Evolutionary conservation across 768 basidiomycete genomes (phyloP), one percentile per base, ranked within the genome.

Genomic region (Phallus indusiatus): DNA sequence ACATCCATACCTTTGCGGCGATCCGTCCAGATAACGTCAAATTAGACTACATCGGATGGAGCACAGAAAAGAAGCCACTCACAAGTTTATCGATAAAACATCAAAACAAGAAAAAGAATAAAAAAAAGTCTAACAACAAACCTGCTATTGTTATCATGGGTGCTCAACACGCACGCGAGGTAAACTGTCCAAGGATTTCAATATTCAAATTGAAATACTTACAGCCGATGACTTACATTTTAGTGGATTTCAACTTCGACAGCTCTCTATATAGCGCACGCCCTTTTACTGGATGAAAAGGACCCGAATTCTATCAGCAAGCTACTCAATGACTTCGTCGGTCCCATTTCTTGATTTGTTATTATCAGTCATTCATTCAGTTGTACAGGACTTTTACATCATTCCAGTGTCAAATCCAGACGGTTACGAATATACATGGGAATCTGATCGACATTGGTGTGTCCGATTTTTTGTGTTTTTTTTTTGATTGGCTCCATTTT

Each of bases 161-260:
- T 16, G 84, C 86, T 0, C 86, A 86, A 65, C 88, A 91, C 67
- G 86, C 85, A 17, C 74, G 88, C 49, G 88, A 88, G 76, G 86
- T 84, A 53, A 34, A 81, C 70, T 3, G 56, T 36, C n/a, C 54
- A 55, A 46, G 7, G 16, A 14, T 5, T 50, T 47, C 7, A 10
- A 11, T 8, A 14, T 17, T 24, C 36, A 17, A 17, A 18, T 51
- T 49, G 21, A 20, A 16, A n/a, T 28, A 7, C 16, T 42, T 1
- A 14, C 47, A 9, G 33, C 18, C 33, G 52, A 5, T n/a, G 55
- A 24, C n/a, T 48, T 37, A n/a, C 18, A 21, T 24, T 33, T 2
- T 21, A 90, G 85, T 94, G 91, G 91, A 78, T 94, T 54, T 85
- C 89, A 2, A 84, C 87, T 0, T 78, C 89, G 0, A 80, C 89